Evolutionary conservation across 164 flowering plant genomes (phyloP).

Genomic region (Dillenia turbinata): DNA sequence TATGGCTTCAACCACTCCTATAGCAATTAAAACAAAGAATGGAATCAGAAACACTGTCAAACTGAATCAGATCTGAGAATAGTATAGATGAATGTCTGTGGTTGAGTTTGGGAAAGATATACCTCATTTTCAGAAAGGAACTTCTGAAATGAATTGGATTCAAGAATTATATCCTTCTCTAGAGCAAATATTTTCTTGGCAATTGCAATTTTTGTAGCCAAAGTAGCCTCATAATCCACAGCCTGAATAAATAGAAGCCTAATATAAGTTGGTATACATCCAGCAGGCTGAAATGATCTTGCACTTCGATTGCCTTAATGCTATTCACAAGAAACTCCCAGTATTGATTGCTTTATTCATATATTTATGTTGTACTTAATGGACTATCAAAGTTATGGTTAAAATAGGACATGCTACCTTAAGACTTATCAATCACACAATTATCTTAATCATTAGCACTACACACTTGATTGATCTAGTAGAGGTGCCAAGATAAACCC

Average conservation of each 20-base stretch:
- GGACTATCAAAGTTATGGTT: too few species aligned
- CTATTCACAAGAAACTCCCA: too few species aligned
- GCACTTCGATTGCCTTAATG: too few species aligned
- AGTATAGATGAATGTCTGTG: neutral
- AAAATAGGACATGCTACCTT: too few species aligned
- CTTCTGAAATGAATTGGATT: conserved; percentile 65
- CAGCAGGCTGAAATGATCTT: neutral
- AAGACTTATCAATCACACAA: too few species aligned
- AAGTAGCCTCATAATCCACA: conserved; percentile 90
- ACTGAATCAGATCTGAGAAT: neutral
- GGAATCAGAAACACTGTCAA: neutral
- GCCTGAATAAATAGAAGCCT: conserved; percentile 35
- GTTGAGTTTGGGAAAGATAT: neutral
- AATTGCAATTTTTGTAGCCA: conserved; percentile 85
- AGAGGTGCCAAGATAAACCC: too few species aligned
- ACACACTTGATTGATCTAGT: too few species aligned
- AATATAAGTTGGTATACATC: neutral
- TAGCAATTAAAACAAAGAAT: conserved; percentile 6
- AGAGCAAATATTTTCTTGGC: conserved; percentile 64
- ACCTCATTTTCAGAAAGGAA: conserved; percentile 92
- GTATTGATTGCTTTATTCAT: too few species aligned
- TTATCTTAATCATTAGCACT: too few species aligned
- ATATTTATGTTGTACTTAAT: too few species aligned
- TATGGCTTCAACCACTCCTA: conserved; percentile 98
- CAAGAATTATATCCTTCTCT: conserved; percentile 64